Percentiles rank a stretch among this genome's conserved stretches.
Conservation (phyloP, 1,139 yeast species). For the Lodderomyces theae region DNA sequence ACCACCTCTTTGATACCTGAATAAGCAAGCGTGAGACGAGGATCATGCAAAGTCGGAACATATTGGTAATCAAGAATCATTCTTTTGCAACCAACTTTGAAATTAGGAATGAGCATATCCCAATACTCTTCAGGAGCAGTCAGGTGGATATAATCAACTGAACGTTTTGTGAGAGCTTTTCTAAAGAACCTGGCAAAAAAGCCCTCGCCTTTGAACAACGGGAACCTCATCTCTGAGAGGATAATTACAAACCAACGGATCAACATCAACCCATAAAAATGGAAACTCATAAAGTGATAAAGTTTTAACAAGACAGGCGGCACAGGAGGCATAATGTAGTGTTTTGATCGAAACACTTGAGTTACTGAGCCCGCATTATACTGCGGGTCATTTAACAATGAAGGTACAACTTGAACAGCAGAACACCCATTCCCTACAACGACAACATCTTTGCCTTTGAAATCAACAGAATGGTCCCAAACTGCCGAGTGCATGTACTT, state of each 20-base stretch:
- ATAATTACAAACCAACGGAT: slow-evolving; percentile 29
- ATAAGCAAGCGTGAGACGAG: slow-evolving; percentile 27
- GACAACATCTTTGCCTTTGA: slow-evolving; percentile 34
- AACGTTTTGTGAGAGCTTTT: slow-evolving; percentile 19
- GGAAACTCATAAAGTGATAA: slow-evolving; percentile 26
- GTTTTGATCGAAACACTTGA: slow-evolving; percentile 38
- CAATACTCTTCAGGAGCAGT: slow-evolving; percentile 35
- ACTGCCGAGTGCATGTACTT: slow-evolving; percentile 47
- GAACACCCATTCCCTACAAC: slow-evolving; percentile 47
- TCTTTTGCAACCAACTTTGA: slow-evolving; percentile 45
- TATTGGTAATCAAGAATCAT: slow-evolving; percentile 39
- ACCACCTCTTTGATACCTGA: slow-evolving; percentile 27
- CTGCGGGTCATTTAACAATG: slow-evolving; percentile 24
- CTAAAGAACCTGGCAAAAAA: slow-evolving; percentile 26
- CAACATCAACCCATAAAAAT: slow-evolving; percentile 26
- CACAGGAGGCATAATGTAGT: slow-evolving; percentile 41
- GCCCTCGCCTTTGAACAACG: slow-evolving; percentile 35
- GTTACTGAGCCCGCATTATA: slow-evolving; percentile 29
- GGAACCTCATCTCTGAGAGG: slow-evolving; percentile 35
- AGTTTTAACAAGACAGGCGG: slow-evolving; percentile 22
- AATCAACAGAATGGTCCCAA: slow-evolving; percentile 42
- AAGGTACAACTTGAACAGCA: slow-evolving; percentile 42
- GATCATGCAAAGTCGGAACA: slow-evolving; percentile 33
- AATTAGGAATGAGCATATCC: slow-evolving; percentile 34
- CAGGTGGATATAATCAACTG: slow-evolving; percentile 28